Percentiles rank a stretch among this genome's conserved stretches.
Conservation (phyloP, 352 stramenopile species). For the Pythium coloratum region DNA sequence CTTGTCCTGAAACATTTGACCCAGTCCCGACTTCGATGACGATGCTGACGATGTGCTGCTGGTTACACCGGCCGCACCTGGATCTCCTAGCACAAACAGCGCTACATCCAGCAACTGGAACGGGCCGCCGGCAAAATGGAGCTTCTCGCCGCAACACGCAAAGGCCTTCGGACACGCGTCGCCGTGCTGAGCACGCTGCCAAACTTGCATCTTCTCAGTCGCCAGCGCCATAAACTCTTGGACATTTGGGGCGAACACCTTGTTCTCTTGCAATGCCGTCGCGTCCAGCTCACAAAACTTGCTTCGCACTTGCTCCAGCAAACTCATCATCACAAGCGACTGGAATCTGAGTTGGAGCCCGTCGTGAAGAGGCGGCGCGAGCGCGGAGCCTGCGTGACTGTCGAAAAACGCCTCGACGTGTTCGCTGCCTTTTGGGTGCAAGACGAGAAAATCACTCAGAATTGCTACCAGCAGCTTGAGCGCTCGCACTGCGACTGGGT, state of each 20-base stretch:
- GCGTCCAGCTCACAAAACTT: slow-evolving; percentile 40
- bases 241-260: slow-evolving; percentile 53
- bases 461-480: slow-evolving; percentile 50
- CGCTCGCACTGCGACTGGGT: slow-evolving; percentile 39
- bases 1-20: slow-evolving; percentile 28
- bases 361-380: slow-evolving; percentile 45
- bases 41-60: slow-evolving; percentile 23
- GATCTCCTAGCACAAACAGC: slow-evolving; percentile 59
- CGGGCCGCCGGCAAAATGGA: slow-evolving; percentile 58
- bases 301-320: slow-evolving; percentile 53
- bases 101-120: slow-evolving; percentile 55
- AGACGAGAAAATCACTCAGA: slow-evolving; percentile 53
- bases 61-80: slow-evolving; percentile 34
- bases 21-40: slow-evolving; percentile 12
- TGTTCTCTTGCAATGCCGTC: slow-evolving; percentile 45
- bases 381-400: slow-evolving; percentile 29
- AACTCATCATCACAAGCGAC: slow-evolving; percentile 45
- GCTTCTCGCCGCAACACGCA: slow-evolving; percentile 43
- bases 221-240: slow-evolving; percentile 58
- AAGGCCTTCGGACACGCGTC: slow-evolving; percentile 52
- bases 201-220: slow-evolving; percentile 63
- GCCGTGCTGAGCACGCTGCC: slow-evolving; percentile 66
- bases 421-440: slow-evolving; percentile 46
- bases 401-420: slow-evolving; percentile 56
- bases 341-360: slow-evolving; percentile 57